These are phyloP conservation scores for Syzygium jambos DNA, from an alignment of 345 rosid genomes.

Conservation along the genomic window DNA sequence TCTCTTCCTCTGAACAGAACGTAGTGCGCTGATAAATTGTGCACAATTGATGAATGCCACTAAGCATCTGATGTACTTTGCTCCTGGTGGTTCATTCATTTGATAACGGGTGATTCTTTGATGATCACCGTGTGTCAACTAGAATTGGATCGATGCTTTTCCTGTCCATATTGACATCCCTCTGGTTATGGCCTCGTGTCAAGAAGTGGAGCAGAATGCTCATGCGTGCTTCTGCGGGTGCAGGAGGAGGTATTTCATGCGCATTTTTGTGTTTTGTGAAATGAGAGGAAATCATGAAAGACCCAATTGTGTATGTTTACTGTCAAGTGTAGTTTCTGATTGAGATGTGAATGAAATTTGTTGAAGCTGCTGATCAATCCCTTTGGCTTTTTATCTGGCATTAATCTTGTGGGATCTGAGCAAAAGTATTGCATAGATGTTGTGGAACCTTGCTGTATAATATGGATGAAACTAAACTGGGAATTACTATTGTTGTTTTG, in stretches of 20 bases:
- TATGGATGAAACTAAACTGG: not conserved
- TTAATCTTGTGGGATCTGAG: not conserved
- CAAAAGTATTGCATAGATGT: not conserved
- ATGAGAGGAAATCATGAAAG: not conserved
- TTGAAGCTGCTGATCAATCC: not conserved
- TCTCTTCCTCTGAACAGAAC: not conserved
- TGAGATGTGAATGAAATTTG: not conserved
- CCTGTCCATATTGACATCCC: not conserved
- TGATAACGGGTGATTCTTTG: not conserved
- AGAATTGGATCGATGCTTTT: not conserved
- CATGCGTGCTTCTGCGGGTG: not conserved
- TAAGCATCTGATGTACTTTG: not conserved
- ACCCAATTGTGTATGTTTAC: not conserved
- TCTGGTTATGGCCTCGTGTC: not conserved
- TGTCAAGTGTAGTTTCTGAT: not conserved
- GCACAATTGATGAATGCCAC: not conserved
- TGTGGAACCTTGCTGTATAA: not conserved
- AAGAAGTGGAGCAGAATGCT: not conserved
- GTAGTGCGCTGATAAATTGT: not conserved
- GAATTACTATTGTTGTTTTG: conserved; percentile 3
- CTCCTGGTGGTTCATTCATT: not conserved
- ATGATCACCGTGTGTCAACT: not conserved
- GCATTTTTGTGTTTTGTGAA: not conserved
- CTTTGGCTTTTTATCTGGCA: not conserved
- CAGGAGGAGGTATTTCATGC: not conserved